Base-by-base conservation (phyloP, 257 asterid species). In the Solanum arcanum region DNA sequence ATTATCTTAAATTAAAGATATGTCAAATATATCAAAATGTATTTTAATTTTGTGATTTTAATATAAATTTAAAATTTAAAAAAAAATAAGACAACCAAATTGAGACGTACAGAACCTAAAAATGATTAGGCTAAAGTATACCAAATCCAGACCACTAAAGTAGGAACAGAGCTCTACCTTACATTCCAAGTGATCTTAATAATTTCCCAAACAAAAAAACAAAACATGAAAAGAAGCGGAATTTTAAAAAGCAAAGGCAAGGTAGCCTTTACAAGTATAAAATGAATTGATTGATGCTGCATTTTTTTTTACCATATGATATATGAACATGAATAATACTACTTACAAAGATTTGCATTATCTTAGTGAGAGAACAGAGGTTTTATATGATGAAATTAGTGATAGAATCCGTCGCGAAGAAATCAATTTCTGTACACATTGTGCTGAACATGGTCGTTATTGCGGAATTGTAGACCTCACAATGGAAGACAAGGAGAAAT, bases 331-430 rank as follows among this genome's bases (percentile, higher is more conserved):
- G 69, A 29, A 47, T 15, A 78, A 42, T 78, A 78, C 2, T 78
- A 78, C 2, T 15, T 25, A 14, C 21, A 86, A 83, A 15, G 39
- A 89, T 74, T 86, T 93, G 87, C 90, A 86, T 64, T 47, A 27
- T 86, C 91, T 92, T 35, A 82, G 70, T 49, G 88, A 74, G 29
- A 94, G 91, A 92, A 87, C 93, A 70, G 84, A 91, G 91, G 91
- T 88, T 75, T 88, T 94, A 87, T 90, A 90, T 85, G 75, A 25
- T 23, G 88, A 76, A 86, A 88, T 93, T 69, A 87, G 87, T 46
- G 90, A 88, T 70, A 89, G 49, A 82, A 88, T 94, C 25, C 69
- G 62, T 20, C 39, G 64, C 21, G 83, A 86, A 5, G 87, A 88
- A 60, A 86, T 78, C 86, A 87, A 78, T 84, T 90, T 92, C 83